phyloP scores from a whole-genome alignment of 768 basidiomycete genomes.

The Leccinum arenicola region DNA sequence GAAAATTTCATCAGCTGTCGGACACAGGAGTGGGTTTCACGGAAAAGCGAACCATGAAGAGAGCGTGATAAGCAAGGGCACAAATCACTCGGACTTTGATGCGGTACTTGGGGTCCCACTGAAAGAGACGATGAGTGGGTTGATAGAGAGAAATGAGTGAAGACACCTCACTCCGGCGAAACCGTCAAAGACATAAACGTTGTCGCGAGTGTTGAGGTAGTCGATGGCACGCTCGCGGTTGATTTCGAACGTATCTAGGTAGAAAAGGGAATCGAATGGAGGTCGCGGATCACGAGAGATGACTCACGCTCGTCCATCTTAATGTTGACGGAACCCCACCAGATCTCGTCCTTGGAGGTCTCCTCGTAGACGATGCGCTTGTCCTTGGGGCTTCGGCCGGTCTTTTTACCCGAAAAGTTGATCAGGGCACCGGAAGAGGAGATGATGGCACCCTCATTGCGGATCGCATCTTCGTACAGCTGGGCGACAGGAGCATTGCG shows the following conservation, averaged over 20 bases:
- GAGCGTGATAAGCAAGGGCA: constrained; percentile 95
- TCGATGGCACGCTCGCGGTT: constrained; percentile 99
- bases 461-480: constrained; percentile 96
- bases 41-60: constrained; percentile 80
- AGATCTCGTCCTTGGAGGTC: constrained; percentile 92
- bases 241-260: constrained; percentile 94
- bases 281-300: neutral
- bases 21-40: constrained; percentile 4
- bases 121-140: constrained; percentile 1
- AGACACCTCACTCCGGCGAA: constrained; percentile 70
- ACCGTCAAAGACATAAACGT: constrained; percentile 97
- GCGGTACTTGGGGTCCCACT: constrained; percentile 99
- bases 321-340: constrained; percentile 99
- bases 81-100: constrained; percentile 99
- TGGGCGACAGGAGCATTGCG: constrained; percentile 88
- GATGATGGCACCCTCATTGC: constrained; percentile 98
- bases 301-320: constrained; percentile 93
- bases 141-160: neutral
- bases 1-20: constrained; percentile 7
- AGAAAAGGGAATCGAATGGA: constrained; percentile 6
- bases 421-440: constrained; percentile 94
- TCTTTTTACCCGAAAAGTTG: constrained; percentile 99
- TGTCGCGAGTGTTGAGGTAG: constrained; percentile 96
- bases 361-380: constrained; percentile 99
- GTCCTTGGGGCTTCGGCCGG: constrained; percentile 96